Conservation (phyloP, 768 basidiomycete species). For the Naematelia encephala region DNA sequence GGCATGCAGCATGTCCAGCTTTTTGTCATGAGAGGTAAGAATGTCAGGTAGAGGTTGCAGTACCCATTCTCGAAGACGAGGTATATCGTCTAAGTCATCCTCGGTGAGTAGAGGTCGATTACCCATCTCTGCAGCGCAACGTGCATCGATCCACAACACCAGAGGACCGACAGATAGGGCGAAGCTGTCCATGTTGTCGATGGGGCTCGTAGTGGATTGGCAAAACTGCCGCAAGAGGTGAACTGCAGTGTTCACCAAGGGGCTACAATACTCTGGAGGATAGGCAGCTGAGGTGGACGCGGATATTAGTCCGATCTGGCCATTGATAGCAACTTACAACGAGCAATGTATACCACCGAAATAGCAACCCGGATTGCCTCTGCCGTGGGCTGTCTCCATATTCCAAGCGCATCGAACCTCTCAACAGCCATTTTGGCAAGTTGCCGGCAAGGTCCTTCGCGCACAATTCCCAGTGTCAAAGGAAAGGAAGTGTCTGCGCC, state of each 20-base stretch:
- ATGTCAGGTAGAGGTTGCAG: not conserved
- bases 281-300: not conserved
- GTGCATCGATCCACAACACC: slow-evolving; percentile 6
- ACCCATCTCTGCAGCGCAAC: slow-evolving; percentile 5
- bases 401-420: slow-evolving; percentile 1
- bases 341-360: not conserved
- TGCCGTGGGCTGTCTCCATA: not conserved
- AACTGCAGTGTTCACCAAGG: slow-evolving; percentile 4
- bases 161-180: not conserved
- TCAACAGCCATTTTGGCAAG: not conserved
- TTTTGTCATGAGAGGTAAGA: not conserved
- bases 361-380: slow-evolving; percentile 1
- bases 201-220: too few species aligned
- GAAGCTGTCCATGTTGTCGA: not conserved
- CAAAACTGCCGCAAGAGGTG: slow-evolving; percentile 2
- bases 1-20: not conserved
- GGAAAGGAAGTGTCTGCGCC: slow-evolving; percentile 7
- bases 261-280: not conserved
- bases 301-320: not conserved
- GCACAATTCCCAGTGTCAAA: slow-evolving; percentile 5
- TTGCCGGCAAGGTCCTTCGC: slow-evolving; percentile 5
- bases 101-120: slow-evolving; percentile 7
- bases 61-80: slow-evolving; percentile 4
- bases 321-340: not conserved
- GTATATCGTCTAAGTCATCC: slow-evolving; percentile 8